phyloP scores from a whole-genome alignment of 768 basidiomycete genomes.

The Candolleomyces eurysporus region DNA sequence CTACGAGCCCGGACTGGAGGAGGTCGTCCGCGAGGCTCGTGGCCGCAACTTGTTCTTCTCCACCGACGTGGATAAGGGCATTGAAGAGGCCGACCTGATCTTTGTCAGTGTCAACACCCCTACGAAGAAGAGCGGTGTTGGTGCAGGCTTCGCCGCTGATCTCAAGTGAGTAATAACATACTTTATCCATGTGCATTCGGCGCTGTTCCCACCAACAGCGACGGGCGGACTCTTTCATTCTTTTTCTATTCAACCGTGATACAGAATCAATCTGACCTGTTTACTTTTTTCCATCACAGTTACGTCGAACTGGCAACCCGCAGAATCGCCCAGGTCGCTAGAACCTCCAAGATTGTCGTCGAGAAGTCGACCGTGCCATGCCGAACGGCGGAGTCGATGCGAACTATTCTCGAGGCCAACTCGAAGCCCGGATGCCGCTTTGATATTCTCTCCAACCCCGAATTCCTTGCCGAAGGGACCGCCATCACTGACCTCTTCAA shows the following conservation, averaged over 20 bases:
- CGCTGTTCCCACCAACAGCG: background rate
- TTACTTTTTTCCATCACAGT: slow-evolving; percentile 40
- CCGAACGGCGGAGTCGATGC: slow-evolving; percentile 98
- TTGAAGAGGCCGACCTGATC: slow-evolving; percentile 94
- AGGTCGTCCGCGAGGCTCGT: slow-evolving; percentile 82
- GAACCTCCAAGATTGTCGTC: slow-evolving; percentile 93
- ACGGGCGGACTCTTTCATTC: background rate
- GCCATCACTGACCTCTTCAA: slow-evolving; percentile 85
- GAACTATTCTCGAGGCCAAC: slow-evolving; percentile 98
- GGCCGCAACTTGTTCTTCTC: slow-evolving; percentile 98
- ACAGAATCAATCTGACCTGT: slow-evolving; percentile 8
- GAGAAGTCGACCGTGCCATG: slow-evolving; percentile 99
- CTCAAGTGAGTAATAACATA: slow-evolving; percentile 71
- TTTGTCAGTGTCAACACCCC: slow-evolving; percentile 99
- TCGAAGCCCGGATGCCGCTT: slow-evolving; percentile 88
- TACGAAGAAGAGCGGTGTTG: slow-evolving; percentile 97
- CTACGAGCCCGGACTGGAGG: slow-evolving; percentile 95
- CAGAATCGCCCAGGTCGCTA: slow-evolving; percentile 90
- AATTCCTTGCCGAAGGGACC: slow-evolving; percentile 98
- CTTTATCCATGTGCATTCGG: too few relatives aligned
- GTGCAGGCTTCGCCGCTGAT: slow-evolving; percentile 97
- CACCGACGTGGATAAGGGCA: slow-evolving; percentile 90
- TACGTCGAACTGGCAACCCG: slow-evolving; percentile 97
- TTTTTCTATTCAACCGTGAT: slow-evolving; percentile 3
- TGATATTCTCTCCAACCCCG: slow-evolving; percentile 98